Percentiles rank a stretch among this genome's conserved stretches.
Conservation (phyloP, 805 yeast genomes). For the Candida pini region DNA sequence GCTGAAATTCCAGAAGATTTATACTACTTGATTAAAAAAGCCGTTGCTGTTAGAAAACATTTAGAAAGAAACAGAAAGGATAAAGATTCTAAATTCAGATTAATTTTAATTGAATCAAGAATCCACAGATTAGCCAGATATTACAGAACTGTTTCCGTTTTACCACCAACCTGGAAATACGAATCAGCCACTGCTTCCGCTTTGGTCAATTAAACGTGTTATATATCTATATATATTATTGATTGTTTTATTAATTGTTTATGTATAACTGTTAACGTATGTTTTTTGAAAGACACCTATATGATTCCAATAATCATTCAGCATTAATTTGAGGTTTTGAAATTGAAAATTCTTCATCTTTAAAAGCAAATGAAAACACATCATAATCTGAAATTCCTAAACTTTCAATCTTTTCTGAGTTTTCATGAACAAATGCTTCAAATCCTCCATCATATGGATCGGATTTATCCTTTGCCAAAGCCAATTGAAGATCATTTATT, state of each 20-base stretch:
- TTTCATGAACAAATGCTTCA: conserved; percentile 18
- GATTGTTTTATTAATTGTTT: conserved; percentile 13
- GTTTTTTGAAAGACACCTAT: background rate
- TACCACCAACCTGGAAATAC: conserved; percentile 99
- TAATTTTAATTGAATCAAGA: conserved; percentile 99
- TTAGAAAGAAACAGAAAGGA: conserved; percentile 99
- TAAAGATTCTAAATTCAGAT: conserved; percentile 99
- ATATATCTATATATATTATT: conserved; percentile 9
- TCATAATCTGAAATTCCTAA: conserved; percentile 35
- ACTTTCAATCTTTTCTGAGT: conserved; percentile 25
- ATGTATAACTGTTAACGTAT: conserved; percentile 9
- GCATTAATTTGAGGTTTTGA: conserved; percentile 14
- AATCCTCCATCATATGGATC: conserved; percentile 15
- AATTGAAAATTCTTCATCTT: conserved; percentile 32
- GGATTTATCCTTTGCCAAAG: conserved; percentile 34
- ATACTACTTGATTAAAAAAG: conserved; percentile 98
- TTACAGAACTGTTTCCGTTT: conserved; percentile 99
- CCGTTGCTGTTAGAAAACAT: conserved; percentile 99
- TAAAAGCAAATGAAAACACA: conserved; percentile 35
- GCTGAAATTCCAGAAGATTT: conserved; percentile 99
- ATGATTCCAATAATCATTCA: background rate
- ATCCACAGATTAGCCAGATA: conserved; percentile 99
- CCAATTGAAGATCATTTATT: conserved; percentile 30
- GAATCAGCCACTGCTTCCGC: conserved; percentile 99
- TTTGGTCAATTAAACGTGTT: conserved; percentile 79